Conservation (phyloP, 768 basidiomycete species). For the Rhizopogon sp. region DNA sequence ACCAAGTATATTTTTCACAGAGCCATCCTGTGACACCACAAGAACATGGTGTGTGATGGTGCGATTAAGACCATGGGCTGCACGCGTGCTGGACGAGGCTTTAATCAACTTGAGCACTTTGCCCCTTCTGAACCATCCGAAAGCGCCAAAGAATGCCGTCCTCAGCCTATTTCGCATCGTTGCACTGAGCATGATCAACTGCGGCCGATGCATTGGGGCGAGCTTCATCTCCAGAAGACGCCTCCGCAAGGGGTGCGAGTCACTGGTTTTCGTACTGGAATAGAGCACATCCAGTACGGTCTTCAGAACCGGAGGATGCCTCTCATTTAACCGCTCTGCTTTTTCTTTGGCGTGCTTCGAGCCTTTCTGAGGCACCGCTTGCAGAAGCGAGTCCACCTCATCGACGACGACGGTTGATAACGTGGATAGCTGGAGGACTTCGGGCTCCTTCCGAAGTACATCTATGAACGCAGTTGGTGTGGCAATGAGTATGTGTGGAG, state of each 20-base stretch:
- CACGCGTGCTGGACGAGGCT: constrained; percentile 19
- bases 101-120: constrained; percentile 27
- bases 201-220: constrained; percentile 33
- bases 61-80: constrained; percentile 21
- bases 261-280: constrained; percentile 21
- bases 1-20: constrained; percentile 50
- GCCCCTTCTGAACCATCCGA: constrained; percentile 51
- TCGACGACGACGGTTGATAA: constrained; percentile 65
- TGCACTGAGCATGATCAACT: constrained; percentile 67
- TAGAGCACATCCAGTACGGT: constrained; percentile 58
- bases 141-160: constrained; percentile 41
- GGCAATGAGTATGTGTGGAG: constrained; percentile 65
- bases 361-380: constrained; percentile 41
- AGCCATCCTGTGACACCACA: constrained; percentile 50
- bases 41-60: constrained; percentile 50
- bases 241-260: neutral
- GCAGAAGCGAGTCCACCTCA: constrained; percentile 71
- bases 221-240: constrained; percentile 6
- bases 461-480: constrained; percentile 70
- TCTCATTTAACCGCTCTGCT: constrained; percentile 36
- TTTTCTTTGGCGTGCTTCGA: constrained; percentile 33
- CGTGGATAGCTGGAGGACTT: constrained; percentile 38
- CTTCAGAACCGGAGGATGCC: constrained; percentile 56
- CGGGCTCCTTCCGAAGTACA: constrained; percentile 38
- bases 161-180: constrained; percentile 51